A percentile compares a stretch with the other conserved stretches of the same genome.
phyloP scores from a whole-genome alignment of 345 rosid genomes.

The Citrus medica region DNA sequence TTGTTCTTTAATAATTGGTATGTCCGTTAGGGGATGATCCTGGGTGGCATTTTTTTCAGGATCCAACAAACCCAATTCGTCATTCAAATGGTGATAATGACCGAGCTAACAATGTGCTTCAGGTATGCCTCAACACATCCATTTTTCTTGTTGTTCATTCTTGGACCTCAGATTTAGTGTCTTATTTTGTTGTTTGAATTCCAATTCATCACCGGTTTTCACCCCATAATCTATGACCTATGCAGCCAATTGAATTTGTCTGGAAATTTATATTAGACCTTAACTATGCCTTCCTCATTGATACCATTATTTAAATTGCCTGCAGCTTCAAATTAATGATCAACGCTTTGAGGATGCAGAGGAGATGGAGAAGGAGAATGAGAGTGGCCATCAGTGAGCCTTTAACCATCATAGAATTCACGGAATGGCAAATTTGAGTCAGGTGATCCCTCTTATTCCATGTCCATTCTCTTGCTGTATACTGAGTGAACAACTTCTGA shows the following conservation, averaged over 20 bases:
- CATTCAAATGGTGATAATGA: constrained; percentile 74
- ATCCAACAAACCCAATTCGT: constrained; percentile 62
- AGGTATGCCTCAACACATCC: constrained; percentile 31
- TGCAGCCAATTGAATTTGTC: neutral
- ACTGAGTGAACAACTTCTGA: neutral
- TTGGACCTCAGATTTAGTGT: neutral
- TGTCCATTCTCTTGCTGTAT: neutral
- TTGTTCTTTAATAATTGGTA: neutral
- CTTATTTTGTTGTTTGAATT: neutral
- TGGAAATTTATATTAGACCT: neutral
- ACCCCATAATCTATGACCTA: too few species aligned
- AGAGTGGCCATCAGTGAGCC: constrained; percentile 25
- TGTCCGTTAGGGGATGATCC: constrained; percentile 45
- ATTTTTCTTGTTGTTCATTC: neutral
- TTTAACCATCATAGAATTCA: neutral
- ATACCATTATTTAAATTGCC: neutral
- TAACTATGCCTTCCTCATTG: neutral
- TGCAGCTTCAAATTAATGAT: constrained; percentile 82
- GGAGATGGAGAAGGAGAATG: constrained; percentile 57
- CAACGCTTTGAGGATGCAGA: constrained; percentile 89
- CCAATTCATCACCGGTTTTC: too few species aligned
- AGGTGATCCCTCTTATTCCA: neutral
- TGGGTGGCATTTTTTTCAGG: constrained; percentile 43
- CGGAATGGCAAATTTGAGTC: neutral
- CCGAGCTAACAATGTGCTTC: constrained; percentile 59